Conservation (phyloP, 352 stramenopile genomes). For the Globisporangium megalacanthum region DNA sequence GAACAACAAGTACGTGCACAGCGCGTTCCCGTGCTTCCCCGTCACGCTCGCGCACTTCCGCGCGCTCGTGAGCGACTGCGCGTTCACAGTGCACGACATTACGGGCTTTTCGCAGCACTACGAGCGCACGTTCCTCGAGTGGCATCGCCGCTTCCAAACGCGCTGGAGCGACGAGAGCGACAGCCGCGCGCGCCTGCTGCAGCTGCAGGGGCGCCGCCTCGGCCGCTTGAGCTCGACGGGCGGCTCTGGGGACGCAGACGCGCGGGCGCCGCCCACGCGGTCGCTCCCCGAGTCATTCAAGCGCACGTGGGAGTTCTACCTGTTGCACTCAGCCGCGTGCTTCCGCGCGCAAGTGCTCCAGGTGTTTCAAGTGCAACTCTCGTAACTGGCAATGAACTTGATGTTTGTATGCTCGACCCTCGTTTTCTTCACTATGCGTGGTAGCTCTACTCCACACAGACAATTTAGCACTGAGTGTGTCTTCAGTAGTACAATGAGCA, state of each 20-base stretch:
- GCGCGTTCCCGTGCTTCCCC: conserved; percentile 47
- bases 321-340: conserved; percentile 82
- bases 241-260: conserved; percentile 5
- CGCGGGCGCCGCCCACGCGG: conserved; percentile 5
- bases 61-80: conserved; percentile 34
- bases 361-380: conserved; percentile 61
- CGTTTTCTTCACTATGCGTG: background rate
- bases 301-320: conserved; percentile 86
- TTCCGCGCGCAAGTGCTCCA: conserved; percentile 70
- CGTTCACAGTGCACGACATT: conserved; percentile 63
- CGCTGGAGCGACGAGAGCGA: conserved; percentile 32
- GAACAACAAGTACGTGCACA: conserved; percentile 84
- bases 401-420: background rate
- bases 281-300: conserved; percentile 74
- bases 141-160: conserved; percentile 73
- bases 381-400: conserved; percentile 11
- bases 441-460: background rate
- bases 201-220: conserved; percentile 7
- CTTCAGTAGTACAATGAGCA: background rate
- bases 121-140: conserved; percentile 80
- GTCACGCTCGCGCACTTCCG: conserved; percentile 51
- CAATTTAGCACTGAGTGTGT: too few species aligned
- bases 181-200: conserved; percentile 1
- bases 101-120: conserved; percentile 72
- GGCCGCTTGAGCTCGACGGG: conserved; percentile 4